Evolutionary conservation across 306 rosid genomes (phyloP), one percentile per base, ranked within the genome.

Genomic region (Macrotyloma uniflorum): DNA sequence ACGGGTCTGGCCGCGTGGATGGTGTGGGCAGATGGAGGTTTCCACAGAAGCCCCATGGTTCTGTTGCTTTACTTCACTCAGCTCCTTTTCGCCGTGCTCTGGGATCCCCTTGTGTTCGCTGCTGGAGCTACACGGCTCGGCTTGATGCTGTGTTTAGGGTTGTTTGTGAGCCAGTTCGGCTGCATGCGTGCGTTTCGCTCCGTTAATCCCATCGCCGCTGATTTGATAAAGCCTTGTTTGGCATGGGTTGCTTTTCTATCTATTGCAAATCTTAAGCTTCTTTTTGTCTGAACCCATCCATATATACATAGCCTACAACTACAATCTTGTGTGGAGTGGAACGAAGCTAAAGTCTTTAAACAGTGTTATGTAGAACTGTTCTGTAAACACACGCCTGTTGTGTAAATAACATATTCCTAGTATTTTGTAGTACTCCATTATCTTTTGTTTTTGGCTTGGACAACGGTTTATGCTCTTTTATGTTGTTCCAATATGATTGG

Each of bases 1-100:
- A 88, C 85, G 91, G 92, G 92, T 13, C 70, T 89, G 0, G 47
- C 97, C 0, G 91, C 92, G 2, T 94, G 98, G 97, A 90, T 92
- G 35, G 85, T 90, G 0, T 94, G 98, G 98, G 97, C 88, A 0
- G 86, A 88, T 1, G 90, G 96, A 0, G 97, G 92, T 0, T 94
- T 94, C 81, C 98, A 92, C 5, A 69, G 58, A 32, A 70, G 70
- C 12, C 91, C 85, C 3, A 30, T 23, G 49, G 89, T 87, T n/a
- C 32, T 90, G 0, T 66, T 73, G 12, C 77, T 89, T 1, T 95
- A 89, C 78, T 16, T 76, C 78, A 54, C 88, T 62, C 94, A 89
- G 53, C 81, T 88, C 2, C 61, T 74, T 4, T 26, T 86, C 61
- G 63, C 87, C 1, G 24, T 87, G 64, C 33, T 81, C 0, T 95